These are phyloP conservation scores for Prasinococcaceae sp. DNA, from an alignment of 139 green algal species.

Conservation along the genomic window DNA sequence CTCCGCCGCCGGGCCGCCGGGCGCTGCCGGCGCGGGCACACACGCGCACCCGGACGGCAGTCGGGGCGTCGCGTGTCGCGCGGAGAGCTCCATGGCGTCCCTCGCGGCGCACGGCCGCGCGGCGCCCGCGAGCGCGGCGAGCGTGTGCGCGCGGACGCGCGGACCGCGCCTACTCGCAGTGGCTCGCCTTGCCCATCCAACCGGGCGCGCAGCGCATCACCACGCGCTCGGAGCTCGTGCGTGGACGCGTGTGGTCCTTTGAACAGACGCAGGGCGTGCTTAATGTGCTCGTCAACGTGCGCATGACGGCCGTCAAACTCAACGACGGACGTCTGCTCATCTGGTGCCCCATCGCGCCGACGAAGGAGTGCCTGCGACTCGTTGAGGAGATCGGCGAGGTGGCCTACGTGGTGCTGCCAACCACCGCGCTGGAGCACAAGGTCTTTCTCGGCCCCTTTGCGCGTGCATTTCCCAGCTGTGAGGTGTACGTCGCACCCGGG, in stretches of 20 bases:
- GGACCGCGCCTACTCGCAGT: too few relatives aligned
- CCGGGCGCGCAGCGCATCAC: too few relatives aligned
- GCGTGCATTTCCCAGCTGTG: conserved; percentile 23
- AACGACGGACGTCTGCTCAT: conserved; percentile 28
- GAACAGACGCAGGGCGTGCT: conserved; percentile 23
- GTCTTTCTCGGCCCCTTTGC: conserved; percentile 32
- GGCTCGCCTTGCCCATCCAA: too few relatives aligned
- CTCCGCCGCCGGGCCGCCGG: too few relatives aligned
- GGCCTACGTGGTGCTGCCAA: conserved; percentile 34
- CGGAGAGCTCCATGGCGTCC: too few relatives aligned
- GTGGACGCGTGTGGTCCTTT: conserved; percentile 12
- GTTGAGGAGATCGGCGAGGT: conserved; percentile 26
- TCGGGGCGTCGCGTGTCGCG: too few relatives aligned
- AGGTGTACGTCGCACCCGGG: conserved; percentile 12
- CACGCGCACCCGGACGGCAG: too few relatives aligned
- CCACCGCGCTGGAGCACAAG: conserved; percentile 43
- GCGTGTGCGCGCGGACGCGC: too few relatives aligned
- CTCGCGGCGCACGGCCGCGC: too few relatives aligned
- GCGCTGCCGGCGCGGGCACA: too few relatives aligned
- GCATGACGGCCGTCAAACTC: conserved; percentile 34
- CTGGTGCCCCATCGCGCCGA: conserved; percentile 33
- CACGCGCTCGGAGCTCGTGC: neutral
- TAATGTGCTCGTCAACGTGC: conserved; percentile 23
- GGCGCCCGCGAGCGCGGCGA: too few relatives aligned
- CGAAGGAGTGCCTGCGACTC: conserved; percentile 28